Conservation (phyloP, 129 eudicot genomes). For the Lactuca sativa region DNA sequence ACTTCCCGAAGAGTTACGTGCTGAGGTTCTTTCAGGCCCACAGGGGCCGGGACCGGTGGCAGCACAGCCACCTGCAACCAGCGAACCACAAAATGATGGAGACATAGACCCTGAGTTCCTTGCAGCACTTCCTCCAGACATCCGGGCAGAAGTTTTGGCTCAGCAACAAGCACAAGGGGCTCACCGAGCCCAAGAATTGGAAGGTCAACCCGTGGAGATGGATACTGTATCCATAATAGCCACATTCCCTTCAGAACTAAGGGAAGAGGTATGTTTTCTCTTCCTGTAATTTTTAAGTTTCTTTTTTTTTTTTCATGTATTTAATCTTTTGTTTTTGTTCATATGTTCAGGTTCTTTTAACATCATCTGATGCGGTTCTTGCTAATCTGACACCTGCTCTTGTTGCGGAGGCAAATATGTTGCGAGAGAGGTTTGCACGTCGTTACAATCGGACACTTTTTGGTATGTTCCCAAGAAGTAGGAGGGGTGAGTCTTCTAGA, state of each 20-base stretch:
- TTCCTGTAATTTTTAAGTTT: not conserved
- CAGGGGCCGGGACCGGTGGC: slow-evolving; percentile 67
- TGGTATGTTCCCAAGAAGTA: slow-evolving; percentile 87
- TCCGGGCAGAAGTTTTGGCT: slow-evolving; percentile 94
- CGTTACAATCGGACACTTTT: slow-evolving; percentile 84
- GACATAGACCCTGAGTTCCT: slow-evolving; percentile 99
- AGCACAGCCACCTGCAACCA: slow-evolving; percentile 31
- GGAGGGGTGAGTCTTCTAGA: slow-evolving; percentile 92
- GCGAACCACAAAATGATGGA: slow-evolving; percentile 74
- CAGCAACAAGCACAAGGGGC: slow-evolving; percentile 92
- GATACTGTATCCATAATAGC: slow-evolving; percentile 97
- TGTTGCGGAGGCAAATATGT: slow-evolving; percentile 98
- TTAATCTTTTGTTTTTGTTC: not conserved
- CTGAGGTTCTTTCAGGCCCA: slow-evolving; percentile 91
- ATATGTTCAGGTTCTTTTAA: slow-evolving; percentile 69
- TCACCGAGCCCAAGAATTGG: slow-evolving; percentile 83
- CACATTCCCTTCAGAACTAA: slow-evolving; percentile 88
- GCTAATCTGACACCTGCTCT: slow-evolving; percentile 96
- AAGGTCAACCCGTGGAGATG: slow-evolving; percentile 99
- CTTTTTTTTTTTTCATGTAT: not conserved
- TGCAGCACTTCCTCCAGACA: slow-evolving; percentile 98
- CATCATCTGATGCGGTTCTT: slow-evolving; percentile 96
- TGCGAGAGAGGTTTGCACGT: slow-evolving; percentile 93
- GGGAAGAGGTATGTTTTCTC: slow-evolving; percentile 74
- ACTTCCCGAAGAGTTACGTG: slow-evolving; percentile 98